Percentiles rank a stretch among this genome's conserved stretches.
phyloP scores from a whole-genome alignment of 768 basidiomycete genomes.

The Trametes coccinea region DNA sequence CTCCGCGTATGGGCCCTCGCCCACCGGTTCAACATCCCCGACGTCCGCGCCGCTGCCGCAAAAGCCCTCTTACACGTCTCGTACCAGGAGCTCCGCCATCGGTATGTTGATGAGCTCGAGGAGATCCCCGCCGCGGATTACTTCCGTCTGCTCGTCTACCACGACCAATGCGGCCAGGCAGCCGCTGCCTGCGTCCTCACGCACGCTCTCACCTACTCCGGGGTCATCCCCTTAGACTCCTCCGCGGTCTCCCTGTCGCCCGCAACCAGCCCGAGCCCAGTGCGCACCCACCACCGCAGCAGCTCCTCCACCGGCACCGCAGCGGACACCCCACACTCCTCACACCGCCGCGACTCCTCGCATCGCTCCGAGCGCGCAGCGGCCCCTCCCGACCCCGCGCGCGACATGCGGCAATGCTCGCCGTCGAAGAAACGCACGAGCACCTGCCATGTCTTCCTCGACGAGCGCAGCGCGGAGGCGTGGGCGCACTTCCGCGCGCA shows the following conservation, averaged over 20 bases:
- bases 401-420: slow-evolving; percentile 4
- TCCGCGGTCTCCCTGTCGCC: neutral
- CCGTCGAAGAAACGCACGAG: neutral
- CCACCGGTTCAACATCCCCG: slow-evolving; percentile 8
- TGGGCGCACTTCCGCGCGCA: slow-evolving; percentile 20
- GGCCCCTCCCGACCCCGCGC: slow-evolving; percentile 8
- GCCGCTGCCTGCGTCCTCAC: slow-evolving; percentile 8
- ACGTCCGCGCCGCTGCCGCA: slow-evolving; percentile 10
- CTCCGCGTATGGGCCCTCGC: slow-evolving; percentile 20
- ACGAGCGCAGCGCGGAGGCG: slow-evolving; percentile 11
- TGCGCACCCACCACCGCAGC: neutral
- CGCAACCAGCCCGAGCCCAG: neutral
- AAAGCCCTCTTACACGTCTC: slow-evolving; percentile 11
- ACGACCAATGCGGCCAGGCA: slow-evolving; percentile 37
- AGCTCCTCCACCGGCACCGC: slow-evolving; percentile 1
- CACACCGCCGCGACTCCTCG: slow-evolving; percentile 4
- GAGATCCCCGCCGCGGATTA: slow-evolving; percentile 43
- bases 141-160: slow-evolving; percentile 44
- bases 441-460: slow-evolving; percentile 18
- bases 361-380: neutral
- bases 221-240: neutral
- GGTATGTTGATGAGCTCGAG: slow-evolving; percentile 40
- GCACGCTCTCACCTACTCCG: slow-evolving; percentile 15
- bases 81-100: slow-evolving; percentile 9
- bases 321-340: neutral